Conservation (phyloP, 306 rosid genomes). For the Vachellia pachyceras region DNA sequence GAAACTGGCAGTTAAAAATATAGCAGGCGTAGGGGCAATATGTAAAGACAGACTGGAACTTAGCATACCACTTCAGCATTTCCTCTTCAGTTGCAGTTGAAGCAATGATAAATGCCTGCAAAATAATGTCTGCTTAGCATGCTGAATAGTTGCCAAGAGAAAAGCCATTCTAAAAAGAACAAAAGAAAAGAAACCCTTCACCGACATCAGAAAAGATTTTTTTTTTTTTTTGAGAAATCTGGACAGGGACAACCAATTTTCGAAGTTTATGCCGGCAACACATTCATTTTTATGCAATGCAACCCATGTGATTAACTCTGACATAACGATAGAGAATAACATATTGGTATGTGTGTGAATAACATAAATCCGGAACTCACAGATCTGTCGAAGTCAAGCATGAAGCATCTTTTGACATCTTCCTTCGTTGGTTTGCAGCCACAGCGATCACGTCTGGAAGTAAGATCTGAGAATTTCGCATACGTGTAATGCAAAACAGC, state of each 20-base stretch:
- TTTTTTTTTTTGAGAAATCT: neutral
- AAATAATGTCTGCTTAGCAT: conserved; percentile 37
- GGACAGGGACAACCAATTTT: conserved; percentile 13
- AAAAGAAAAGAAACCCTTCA: conserved; percentile 10
- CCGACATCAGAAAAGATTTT: neutral
- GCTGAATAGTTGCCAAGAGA: conserved; percentile 13
- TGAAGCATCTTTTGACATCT: conserved; percentile 98
- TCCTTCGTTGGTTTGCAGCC: conserved; percentile 96
- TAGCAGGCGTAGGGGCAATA: neutral
- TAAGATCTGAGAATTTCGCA: conserved; percentile 88
- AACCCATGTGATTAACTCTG: neutral
- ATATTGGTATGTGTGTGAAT: neutral
- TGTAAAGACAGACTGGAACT: conserved; percentile 8
- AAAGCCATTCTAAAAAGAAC: conserved; percentile 21
- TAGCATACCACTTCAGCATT: conserved; percentile 78
- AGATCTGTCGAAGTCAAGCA: conserved; percentile 96
- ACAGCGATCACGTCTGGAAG: conserved; percentile 94
- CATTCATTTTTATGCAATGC: conserved; percentile 7
- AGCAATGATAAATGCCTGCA: conserved; percentile 97
- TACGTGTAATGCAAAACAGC: conserved; percentile 96
- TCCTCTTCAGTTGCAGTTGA: conserved; percentile 90
- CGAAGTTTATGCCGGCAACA: neutral
- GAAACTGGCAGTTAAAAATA: conserved; percentile 5
- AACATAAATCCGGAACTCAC: conserved; percentile 54
- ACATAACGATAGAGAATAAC: conserved; percentile 3